Base-by-base conservation (phyloP, 2,329 filamentous ascomycete species). In the Cercospora canescens region DNA sequence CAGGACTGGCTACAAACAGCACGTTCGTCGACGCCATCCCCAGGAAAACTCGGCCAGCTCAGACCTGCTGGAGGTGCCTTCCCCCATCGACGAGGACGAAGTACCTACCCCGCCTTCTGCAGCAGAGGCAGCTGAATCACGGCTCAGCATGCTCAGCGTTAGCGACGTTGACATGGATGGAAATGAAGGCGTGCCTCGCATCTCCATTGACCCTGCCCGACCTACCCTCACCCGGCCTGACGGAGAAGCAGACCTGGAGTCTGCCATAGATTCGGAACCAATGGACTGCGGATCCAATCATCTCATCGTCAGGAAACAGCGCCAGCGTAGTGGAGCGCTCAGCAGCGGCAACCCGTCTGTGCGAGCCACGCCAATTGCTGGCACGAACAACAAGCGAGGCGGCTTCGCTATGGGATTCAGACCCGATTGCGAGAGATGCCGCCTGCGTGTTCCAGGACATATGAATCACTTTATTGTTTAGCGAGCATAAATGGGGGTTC, bases 351-450 rank as follows among this genome's bases (percentile, higher is more conserved):
- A 71, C 37, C 74, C 73, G 18, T 71, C 73, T 8, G 70, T 68
- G 30, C 65, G 70, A 26, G 60, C 62, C 14, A 56, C 65, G 11
- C 59, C 66, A 28, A 65, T 60, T 39, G 56, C 56, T 35, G 50
- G 45, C 28, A 61, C 30, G 12, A 63, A 24, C 21, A 79, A 76
- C n/a, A 79, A 76, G 26, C 74, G 70, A 30, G 48, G 60, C 18
- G 73, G 79, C 41, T 79, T 83, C 64, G 79, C 79, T 67, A 83
- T 84, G 79, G 82, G 82, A 14, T 84, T 80, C 68, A 74, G 82
- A 30, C 78, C 82, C 11, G 82, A 84, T 67, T 84, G 82, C 69
- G 80, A 83, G 55, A 84, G 83, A 72, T 84, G 82, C 69, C 75
- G 77, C 62, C 74, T 77, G 67, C 73, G 78, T 62, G 79, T 84